Evolutionary conservation across 1,139 yeast species (phyloP).

Genomic region (Candida sanyaensis): DNA sequence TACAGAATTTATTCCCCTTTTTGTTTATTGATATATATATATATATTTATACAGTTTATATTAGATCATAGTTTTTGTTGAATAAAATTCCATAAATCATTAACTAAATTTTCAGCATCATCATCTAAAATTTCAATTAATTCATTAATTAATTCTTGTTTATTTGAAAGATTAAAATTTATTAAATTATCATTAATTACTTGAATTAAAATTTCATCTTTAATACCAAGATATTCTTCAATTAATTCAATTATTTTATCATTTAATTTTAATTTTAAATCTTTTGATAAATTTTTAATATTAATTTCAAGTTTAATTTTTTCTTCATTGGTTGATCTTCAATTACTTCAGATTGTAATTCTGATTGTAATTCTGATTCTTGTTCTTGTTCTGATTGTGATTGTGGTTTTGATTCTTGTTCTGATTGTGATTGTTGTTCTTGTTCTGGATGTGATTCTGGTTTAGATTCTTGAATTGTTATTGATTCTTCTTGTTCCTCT

Average conservation of each 20-base stretch:
- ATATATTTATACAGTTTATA: neutral
- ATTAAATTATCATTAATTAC: conserved; percentile 41
- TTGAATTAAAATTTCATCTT: conserved; percentile 50
- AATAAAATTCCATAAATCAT: conserved; percentile 34
- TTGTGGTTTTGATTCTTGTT: neutral
- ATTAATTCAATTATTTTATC: conserved; percentile 41
- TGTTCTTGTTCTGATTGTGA: neutral
- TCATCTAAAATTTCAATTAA: conserved; percentile 57
- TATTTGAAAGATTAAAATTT: conserved; percentile 27
- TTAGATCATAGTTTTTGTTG: neutral
- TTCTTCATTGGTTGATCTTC: neutral
- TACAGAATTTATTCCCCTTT: too few species aligned
- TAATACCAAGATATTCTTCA: conserved; percentile 54
- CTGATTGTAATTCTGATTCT: neutral
- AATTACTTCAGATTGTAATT: neutral
- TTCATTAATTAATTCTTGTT: conserved; percentile 40
- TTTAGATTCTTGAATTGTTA: neutral
- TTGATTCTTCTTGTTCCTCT: conserved; percentile 4
- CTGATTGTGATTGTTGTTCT: too few species aligned
- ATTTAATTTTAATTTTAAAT: conserved; percentile 22
- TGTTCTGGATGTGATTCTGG: neutral
- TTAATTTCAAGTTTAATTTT: conserved; percentile 6
- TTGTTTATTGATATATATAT: neutral
- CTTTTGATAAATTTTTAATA: conserved; percentile 18
- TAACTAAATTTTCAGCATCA: conserved; percentile 49